Conservation (phyloP, 139 green algal species). For the Mesostigma viride region DNA sequence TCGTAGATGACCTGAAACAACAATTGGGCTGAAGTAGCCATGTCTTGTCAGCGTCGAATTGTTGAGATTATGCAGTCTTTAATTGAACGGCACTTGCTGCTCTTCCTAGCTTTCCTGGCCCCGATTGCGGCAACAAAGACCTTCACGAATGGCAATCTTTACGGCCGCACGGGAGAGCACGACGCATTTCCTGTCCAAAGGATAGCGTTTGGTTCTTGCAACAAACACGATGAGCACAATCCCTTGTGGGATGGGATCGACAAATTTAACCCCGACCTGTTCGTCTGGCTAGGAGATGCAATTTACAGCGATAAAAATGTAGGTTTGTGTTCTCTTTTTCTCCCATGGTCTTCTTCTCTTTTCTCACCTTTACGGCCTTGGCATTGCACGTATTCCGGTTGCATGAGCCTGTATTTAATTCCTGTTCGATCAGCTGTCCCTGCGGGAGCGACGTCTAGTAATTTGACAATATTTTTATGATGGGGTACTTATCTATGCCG, state of each 20-base stretch:
- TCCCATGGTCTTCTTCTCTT: not conserved
- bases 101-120: no score
- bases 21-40: no score
- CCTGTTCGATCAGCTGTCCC: not conserved
- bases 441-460: not conserved
- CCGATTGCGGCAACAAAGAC: no score
- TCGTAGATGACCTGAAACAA: no score
- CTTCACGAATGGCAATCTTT: no score
- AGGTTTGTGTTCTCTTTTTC: not conserved
- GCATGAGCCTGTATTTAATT: not conserved
- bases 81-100: no score
- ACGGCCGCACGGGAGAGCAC: no score
- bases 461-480: not conserved
- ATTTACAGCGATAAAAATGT: conserved; percentile 33
- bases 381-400: not conserved
- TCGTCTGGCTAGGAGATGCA: conserved; percentile 34
- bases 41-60: no score
- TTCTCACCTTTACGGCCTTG: no score
- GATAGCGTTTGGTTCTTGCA: conserved; percentile 26
- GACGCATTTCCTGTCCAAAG: not conserved
- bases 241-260: conserved; percentile 23
- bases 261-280: conserved; percentile 12
- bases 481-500: not conserved
- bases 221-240: conserved; percentile 17
- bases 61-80: no score